Base-by-base conservation (phyloP, 306 rosid genomes). In the Oxytropis ochrocephala region DNA sequence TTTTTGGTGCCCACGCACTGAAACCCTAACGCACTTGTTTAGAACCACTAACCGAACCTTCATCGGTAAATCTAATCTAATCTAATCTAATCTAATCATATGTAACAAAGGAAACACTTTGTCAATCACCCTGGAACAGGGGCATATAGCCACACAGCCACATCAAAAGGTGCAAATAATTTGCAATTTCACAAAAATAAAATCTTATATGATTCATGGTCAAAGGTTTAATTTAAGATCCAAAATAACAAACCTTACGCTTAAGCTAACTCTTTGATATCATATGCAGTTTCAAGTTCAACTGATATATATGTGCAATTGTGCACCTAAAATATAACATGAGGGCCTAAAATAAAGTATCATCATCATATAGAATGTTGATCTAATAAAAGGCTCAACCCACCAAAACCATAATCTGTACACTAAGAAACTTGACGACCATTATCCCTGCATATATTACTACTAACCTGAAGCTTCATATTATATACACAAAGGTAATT, bases 401-500 rank as follows among this genome's bases (percentile, higher is more conserved):
- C 53, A 48, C 72, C 56, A 56, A 64, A 29, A 54, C 64, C 76
- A 73, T 36, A 72, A 81, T 73, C 91, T 86, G 80, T 86, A 84
- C 82, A 82, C 83, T 77, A 54, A 82, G 67, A 73, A 69, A 78
- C 72, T 70, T 65, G 27, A 36, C 2, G 30, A 49, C 42, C 74
- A 73, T 67, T 50, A 39, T 59, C 79, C 70, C 79, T 19, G 66
- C 62, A 64, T 68, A 72, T 75, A 59, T 73, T 61, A 47, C 79
- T 62, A 54, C 71, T 64, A 77, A 10, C 67, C 50, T 38, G 67
- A 49, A 56, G 61, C 59, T 75, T 73, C 77, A 48, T 74, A 60
- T 62, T 30, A 62, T 82, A 85, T 86, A 57, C 82, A 90, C 91
- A 85, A 85, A 61, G 73, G 46, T 70, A 7, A 67, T 42, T 64